Evolutionary conservation across 1,284 basidiomycete species (phyloP).

Genomic region (Omphalotus olearius): DNA sequence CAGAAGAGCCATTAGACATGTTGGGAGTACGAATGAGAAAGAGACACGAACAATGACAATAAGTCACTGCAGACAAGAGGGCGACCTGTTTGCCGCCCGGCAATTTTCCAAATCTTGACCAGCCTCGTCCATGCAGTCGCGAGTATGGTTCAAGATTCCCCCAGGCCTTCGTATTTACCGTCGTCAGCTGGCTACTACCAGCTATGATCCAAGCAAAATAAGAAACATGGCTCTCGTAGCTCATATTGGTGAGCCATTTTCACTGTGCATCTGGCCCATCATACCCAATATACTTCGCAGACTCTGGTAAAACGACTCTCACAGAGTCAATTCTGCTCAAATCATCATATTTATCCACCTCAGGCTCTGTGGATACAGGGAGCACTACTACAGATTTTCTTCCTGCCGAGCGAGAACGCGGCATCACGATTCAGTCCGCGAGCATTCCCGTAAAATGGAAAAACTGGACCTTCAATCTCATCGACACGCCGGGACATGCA

Average conservation of each 20-base stretch:
- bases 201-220: conserved; percentile 42
- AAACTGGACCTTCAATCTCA: conserved; percentile 78
- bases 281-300: conserved; percentile 31
- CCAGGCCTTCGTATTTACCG: conserved; percentile 22
- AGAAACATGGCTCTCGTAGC: conserved; percentile 82
- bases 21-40: not conserved
- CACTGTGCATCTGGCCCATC: not conserved
- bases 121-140: conserved; percentile 11
- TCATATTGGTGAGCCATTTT: conserved; percentile 61
- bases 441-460: conserved; percentile 91
- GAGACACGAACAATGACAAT: conserved; percentile 4
- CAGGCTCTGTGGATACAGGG: conserved; percentile 85
- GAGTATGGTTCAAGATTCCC: conserved; percentile 20
- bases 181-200: conserved; percentile 20
- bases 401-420: conserved; percentile 83
- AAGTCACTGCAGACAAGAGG: not conserved
- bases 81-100: not conserved
- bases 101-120: no score
- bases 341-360: conserved; percentile 66
- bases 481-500: conserved; percentile 90
- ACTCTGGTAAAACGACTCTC: conserved; percentile 89
- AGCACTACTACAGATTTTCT: conserved; percentile 91
- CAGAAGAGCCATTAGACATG: conserved; percentile 30
- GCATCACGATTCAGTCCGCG: conserved; percentile 90
- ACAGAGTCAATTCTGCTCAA: conserved; percentile 84